Evolutionary conservation across 768 basidiomycete genomes (phyloP).

Genomic region (Rhizopogon vulgaris): DNA sequence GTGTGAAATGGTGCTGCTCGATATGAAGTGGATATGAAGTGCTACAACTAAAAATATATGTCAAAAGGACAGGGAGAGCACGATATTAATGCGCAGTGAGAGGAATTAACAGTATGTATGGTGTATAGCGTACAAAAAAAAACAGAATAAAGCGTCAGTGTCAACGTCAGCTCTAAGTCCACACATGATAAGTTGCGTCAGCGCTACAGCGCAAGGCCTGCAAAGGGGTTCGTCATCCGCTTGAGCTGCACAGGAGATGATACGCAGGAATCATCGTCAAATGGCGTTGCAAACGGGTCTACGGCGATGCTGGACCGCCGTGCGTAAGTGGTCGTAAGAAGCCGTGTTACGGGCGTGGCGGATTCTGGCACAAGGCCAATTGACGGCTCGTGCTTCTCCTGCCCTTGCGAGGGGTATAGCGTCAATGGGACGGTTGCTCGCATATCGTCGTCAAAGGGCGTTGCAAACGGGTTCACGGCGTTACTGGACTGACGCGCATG

Average conservation of each 20-base stretch:
- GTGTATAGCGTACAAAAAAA: not conserved
- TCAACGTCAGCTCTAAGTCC: not conserved
- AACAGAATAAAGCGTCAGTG: conserved; percentile 8
- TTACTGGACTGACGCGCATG: conserved; percentile 33
- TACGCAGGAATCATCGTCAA: conserved; percentile 61
- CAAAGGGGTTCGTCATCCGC: conserved; percentile 52
- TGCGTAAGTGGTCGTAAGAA: conserved; percentile 38
- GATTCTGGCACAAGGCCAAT: conserved; percentile 14
- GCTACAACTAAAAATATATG: conserved; percentile 7
- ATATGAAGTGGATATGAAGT: not conserved
- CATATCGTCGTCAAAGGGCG: conserved; percentile 72
- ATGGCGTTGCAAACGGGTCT: conserved; percentile 71
- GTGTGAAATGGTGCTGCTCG: conserved; percentile 10
- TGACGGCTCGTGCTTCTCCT: conserved; percentile 11
- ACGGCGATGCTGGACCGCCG: conserved; percentile 27
- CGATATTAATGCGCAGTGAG: conserved; percentile 4
- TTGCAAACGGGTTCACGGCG: conserved; percentile 53
- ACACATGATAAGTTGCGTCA: not conserved
- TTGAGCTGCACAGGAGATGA: conserved; percentile 27
- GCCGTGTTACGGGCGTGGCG: conserved; percentile 35
- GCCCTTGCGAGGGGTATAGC: conserved; percentile 11
- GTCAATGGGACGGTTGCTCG: conserved; percentile 9
- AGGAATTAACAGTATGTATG: conserved; percentile 4
- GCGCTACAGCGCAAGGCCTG: conserved; percentile 26
- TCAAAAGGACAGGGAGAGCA: not conserved